These are phyloP conservation scores for Penicillium arizonense DNA, from an alignment of 495 filamentous ascomycete genomes.

Conservation along the genomic window DNA sequence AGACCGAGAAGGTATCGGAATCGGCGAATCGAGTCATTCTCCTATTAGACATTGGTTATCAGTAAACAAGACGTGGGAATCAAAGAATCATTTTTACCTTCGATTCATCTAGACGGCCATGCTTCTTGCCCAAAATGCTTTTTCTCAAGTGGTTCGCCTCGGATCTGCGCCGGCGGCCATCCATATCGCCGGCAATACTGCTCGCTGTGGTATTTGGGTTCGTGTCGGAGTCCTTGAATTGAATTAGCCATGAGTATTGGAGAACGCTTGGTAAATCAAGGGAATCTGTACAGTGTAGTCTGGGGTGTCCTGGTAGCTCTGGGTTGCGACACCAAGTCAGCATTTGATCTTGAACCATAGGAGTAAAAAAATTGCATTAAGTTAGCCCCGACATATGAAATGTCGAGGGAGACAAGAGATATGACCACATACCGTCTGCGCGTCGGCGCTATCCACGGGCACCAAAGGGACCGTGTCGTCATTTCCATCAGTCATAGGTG, in stretches of 20 bases:
- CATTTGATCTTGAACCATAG: background rate
- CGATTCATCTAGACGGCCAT: conserved; percentile 80
- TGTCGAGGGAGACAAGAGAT: background rate
- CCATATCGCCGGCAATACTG: conserved; percentile 74
- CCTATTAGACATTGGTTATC: conserved; percentile 48
- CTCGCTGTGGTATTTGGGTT: conserved; percentile 89
- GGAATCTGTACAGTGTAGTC: conserved; percentile 63
- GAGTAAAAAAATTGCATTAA: background rate
- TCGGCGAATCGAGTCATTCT: conserved; percentile 91
- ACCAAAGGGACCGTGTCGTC: conserved; percentile 45
- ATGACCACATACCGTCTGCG: conserved; percentile 41
- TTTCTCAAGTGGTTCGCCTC: conserved; percentile 85
- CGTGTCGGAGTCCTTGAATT: conserved; percentile 74
- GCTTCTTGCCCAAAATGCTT: conserved; percentile 92
- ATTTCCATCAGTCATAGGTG: conserved; percentile 60
- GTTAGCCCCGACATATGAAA: no score
- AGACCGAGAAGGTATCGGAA: conserved; percentile 95
- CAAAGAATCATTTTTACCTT: conserved; percentile 59
- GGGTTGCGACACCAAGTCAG: conserved; percentile 8
- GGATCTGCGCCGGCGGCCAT: conserved; percentile 81
- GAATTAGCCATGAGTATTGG: background rate
- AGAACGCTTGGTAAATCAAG: background rate
- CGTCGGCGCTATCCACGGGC: conserved; percentile 43
- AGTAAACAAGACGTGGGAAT: background rate
- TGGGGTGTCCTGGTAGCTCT: conserved; percentile 77